Percentiles rank a stretch among this genome's conserved stretches.
Evolutionary conservation across 805 yeast genomes (phyloP).

Genomic region (Wickerhamiella kazuoi): DNA sequence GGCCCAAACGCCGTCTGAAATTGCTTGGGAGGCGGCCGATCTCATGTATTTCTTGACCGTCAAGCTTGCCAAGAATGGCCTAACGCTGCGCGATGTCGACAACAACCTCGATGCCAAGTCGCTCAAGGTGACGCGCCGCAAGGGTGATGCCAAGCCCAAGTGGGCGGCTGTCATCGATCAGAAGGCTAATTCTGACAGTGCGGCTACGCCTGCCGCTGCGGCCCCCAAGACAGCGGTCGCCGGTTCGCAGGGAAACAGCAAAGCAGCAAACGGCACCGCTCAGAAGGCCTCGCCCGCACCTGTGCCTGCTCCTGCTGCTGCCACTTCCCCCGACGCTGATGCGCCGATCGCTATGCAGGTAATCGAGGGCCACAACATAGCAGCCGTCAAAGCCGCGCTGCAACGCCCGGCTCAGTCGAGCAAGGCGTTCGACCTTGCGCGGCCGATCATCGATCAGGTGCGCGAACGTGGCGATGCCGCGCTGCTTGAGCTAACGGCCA

Average conservation of each 20-base stretch:
- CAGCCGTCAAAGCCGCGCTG: constrained; percentile 42
- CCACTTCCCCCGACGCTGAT: neutral
- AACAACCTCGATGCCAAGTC: constrained; percentile 68
- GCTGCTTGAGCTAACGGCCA: constrained; percentile 69
- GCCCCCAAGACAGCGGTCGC: neutral
- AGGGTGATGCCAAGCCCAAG: constrained; percentile 87
- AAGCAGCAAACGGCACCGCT: constrained; percentile 10
- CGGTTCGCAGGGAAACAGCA: constrained; percentile 6
- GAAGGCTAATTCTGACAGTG: constrained; percentile 8
- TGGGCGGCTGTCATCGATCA: constrained; percentile 25
- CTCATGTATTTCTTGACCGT: constrained; percentile 49
- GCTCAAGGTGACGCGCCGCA: constrained; percentile 74
- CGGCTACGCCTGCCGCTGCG: neutral
- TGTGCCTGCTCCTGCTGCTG: constrained; percentile 1
- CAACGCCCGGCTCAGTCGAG: constrained; percentile 92
- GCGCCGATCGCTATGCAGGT: constrained; percentile 14
- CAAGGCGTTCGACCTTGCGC: constrained; percentile 80
- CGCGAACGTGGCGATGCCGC: constrained; percentile 70
- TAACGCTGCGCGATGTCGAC: constrained; percentile 64
- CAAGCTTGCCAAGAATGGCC: constrained; percentile 59
- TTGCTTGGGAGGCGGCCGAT: constrained; percentile 97
- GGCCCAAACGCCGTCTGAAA: constrained; percentile 48
- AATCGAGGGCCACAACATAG: constrained; percentile 21
- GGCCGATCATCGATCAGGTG: constrained; percentile 74
- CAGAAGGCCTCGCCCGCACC: neutral